Base-by-base conservation (phyloP, 2,329 filamentous ascomycete genomes). In the Aspergillus viridinutans region DNA sequence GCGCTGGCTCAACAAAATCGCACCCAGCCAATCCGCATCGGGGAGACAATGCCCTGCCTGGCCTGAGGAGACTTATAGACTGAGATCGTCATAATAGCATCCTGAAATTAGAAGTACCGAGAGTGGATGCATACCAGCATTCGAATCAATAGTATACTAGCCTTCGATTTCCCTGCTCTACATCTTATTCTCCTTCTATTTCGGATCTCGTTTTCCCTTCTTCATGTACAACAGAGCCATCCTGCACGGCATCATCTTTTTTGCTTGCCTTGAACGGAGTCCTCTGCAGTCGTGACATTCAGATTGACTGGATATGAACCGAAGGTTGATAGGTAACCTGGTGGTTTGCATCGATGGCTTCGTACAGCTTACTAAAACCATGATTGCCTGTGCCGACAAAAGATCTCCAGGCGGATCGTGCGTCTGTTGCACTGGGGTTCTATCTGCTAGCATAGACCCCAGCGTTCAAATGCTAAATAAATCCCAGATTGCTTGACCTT, bases 371-470 rank as follows among this genome's bases (percentile, higher is more conserved):
- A 73, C 74, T 75, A 42, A 78, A 78, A 2, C 77, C 77, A 52
- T 76, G 72, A 28, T 61, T 59, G 0, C 66, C 64, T 0, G 77
- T 78, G 43, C 32, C 14, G 32, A 17, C 75, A 57, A 49, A 79
- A 79, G 8, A 79, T 76, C 49, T 79, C 72, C 0, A 79, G 57
- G 1, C 65, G 62, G 1, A 79, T 61, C 0, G 66, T 74, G 5
- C 77, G 65, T 0, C 77, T 67, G 66, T 48, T 76, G 70, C 3
- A 78, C 74, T 52, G 23, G 1, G 52, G 1, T 52, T 29, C 52
- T 49, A 4, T 54, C 28, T 12, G 48, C 58, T 1, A 64, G 54
- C 1, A 59, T 55, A 5, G 59, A 58, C 1, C 52, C 61, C 3
- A 53, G 49, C 0, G 20, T n/a, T 12, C 52, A 55, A 8, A 65